These are phyloP conservation scores for Capronia coronata DNA, from an alignment of 2,329 filamentous ascomycete species.

Conservation along the genomic window DNA sequence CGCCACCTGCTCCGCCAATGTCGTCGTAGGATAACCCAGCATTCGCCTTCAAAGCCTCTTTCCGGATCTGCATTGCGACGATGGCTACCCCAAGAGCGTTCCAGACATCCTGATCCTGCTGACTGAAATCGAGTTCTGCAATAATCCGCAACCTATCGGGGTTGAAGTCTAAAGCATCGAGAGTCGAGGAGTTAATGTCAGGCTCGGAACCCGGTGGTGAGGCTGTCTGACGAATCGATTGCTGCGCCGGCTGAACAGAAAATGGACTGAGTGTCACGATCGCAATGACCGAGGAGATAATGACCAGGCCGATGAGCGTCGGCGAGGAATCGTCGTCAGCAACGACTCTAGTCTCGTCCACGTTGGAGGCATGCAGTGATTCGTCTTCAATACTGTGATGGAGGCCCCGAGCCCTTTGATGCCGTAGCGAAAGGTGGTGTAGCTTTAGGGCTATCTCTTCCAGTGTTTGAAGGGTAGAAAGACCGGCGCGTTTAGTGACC, in stretches of 20 bases:
- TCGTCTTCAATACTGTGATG: conserved; percentile 20
- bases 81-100: conserved; percentile 54
- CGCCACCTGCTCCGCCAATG: conserved; percentile 7
- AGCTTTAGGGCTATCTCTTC: conserved; percentile 41
- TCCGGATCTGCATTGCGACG: conserved; percentile 48
- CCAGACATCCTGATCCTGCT: conserved; percentile 53
- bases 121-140: conserved; percentile 49
- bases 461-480: conserved; percentile 39
- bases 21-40: conserved; percentile 5
- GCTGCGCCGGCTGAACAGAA: background rate
- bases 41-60: conserved; percentile 28
- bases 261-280: conserved; percentile 43
- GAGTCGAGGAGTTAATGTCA: background rate
- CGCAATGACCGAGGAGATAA: conserved; percentile 47
- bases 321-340: conserved; percentile 35
- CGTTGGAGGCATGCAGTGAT: background rate
- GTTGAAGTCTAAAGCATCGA: background rate
- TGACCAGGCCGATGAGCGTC: conserved; percentile 50
- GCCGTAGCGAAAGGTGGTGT: conserved; percentile 38
- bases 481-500: conserved; percentile 37
- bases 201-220: conserved; percentile 2
- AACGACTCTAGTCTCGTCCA: conserved; percentile 14
- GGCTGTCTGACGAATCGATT: conserved; percentile 16
- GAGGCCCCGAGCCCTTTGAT: conserved; percentile 33
- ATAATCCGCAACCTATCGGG: conserved; percentile 37